phyloP scores from a whole-genome alignment of 306 rosid species.

The Canavalia ensiformis region DNA sequence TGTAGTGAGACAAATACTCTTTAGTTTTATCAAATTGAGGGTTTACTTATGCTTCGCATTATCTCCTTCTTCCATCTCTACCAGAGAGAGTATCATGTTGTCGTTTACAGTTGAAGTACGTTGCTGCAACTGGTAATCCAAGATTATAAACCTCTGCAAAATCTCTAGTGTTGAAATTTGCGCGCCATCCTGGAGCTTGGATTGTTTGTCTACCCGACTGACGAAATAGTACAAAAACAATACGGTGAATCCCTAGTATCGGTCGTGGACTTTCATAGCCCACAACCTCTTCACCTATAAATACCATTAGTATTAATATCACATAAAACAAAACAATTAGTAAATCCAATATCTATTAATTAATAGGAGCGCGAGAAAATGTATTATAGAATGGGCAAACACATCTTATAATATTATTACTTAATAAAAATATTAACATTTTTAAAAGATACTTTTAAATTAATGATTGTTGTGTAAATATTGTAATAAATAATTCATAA shows the following conservation, averaged over 20 bases:
- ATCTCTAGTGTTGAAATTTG: slow-evolving; percentile 73
- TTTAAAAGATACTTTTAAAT: no score
- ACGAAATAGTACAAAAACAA: slow-evolving; percentile 62
- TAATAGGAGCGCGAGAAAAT: no score
- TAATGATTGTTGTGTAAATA: no score
- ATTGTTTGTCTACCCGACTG: slow-evolving; percentile 68
- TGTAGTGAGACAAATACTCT: no score
- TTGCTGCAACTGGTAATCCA: slow-evolving; percentile 79
- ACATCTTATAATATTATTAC: no score
- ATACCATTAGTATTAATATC: background rate
- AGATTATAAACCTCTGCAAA: slow-evolving; percentile 74
- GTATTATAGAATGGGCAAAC: no score
- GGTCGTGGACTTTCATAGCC: slow-evolving; percentile 59
- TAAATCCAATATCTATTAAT: no score
- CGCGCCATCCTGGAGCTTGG: slow-evolving; percentile 83
- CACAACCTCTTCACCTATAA: slow-evolving; percentile 35
- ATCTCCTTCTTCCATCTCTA: background rate
- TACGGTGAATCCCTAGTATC: slow-evolving; percentile 71
- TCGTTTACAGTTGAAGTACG: slow-evolving; percentile 73
- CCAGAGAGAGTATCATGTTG: background rate
- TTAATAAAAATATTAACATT: no score
- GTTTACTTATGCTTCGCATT: background rate
- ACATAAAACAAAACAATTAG: no score
- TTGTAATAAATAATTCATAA: no score
- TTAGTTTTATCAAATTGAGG: background rate